Evolutionary conservation across 2,329 filamentous ascomycete genomes (phyloP).

Genomic region (Pseudogymnoascus sp.): DNA sequence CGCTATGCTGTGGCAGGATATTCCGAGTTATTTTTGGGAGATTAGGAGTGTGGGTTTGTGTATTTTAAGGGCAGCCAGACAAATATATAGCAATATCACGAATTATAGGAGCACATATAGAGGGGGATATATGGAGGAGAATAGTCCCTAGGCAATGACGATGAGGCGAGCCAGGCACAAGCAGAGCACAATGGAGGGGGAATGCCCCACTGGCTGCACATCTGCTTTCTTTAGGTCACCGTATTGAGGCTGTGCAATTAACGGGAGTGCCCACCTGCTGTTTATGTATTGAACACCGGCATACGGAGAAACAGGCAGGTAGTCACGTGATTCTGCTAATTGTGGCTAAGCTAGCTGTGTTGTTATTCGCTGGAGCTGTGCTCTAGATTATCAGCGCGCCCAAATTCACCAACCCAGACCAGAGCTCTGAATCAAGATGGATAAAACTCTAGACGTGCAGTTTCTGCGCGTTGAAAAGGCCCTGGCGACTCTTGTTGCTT

Average conservation of each 20-base stretch:
- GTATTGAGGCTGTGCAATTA: slow-evolving; percentile 13
- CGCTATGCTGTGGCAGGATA: neutral
- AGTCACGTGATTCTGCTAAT: neutral
- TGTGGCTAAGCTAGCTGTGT: neutral
- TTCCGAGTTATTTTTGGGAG: neutral
- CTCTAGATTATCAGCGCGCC: neutral
- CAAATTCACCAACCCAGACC: neutral
- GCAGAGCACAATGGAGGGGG: slow-evolving; percentile 2
- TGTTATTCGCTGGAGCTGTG: neutral
- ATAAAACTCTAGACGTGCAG: slow-evolving; percentile 52
- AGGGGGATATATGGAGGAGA: neutral
- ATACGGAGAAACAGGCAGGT: neutral
- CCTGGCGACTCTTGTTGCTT: slow-evolving; percentile 65
- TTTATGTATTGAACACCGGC: neutral
- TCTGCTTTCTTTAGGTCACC: slow-evolving; percentile 7
- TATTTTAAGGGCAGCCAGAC: neutral
- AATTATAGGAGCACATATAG: neutral
- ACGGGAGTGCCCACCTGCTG: neutral
- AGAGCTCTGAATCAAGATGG: slow-evolving; percentile 40
- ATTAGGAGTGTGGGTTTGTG: neutral
- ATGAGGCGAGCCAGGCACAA: slow-evolving; percentile 4
- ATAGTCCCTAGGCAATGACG: neutral
- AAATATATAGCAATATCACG: neutral
- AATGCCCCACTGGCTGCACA: slow-evolving; percentile 2
- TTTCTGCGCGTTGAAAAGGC: slow-evolving; percentile 62